Evolutionary conservation across 2,329 filamentous ascomycete species (phyloP).

Genomic region (Hypoxylon sp.): DNA sequence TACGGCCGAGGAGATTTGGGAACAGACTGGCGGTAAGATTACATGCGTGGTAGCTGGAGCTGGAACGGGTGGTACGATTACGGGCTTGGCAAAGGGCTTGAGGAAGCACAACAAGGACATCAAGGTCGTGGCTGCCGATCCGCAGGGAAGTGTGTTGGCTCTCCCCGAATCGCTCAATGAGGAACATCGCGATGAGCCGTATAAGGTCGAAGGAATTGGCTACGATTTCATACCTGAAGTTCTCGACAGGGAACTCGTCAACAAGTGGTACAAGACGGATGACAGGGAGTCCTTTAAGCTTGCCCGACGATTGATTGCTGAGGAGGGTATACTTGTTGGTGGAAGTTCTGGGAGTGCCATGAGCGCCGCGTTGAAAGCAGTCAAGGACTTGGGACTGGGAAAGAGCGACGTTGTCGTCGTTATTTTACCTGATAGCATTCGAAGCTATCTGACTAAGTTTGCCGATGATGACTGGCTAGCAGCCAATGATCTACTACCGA

Average conservation of each 20-base stretch:
- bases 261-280: constrained; percentile 98
- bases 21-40: constrained; percentile 86
- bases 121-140: constrained; percentile 93
- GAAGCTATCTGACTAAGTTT: constrained; percentile 98
- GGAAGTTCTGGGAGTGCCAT: constrained; percentile 95
- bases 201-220: constrained; percentile 98
- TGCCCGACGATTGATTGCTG: constrained; percentile 89
- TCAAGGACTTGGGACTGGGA: constrained; percentile 80
- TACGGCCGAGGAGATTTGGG: constrained; percentile 96
- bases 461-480: constrained; percentile 99
- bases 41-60: constrained; percentile 90
- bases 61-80: constrained; percentile 95
- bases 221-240: constrained; percentile 99
- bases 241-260: constrained; percentile 81
- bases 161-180: constrained; percentile 84
- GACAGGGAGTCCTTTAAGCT: constrained; percentile 92
- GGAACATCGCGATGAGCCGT: constrained; percentile 82
- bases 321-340: constrained; percentile 93
- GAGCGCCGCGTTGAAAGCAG: constrained; percentile 81
- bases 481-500: constrained; percentile 90
- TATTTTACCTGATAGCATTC: constrained; percentile 92
- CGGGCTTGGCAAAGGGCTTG: constrained; percentile 85
- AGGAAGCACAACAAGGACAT: constrained; percentile 87
- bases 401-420: constrained; percentile 92
- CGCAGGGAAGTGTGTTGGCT: constrained; percentile 90